Evolutionary conservation across 2,329 filamentous ascomycete genomes (phyloP).

Genomic region (Ophiostoma australiae): DNA sequence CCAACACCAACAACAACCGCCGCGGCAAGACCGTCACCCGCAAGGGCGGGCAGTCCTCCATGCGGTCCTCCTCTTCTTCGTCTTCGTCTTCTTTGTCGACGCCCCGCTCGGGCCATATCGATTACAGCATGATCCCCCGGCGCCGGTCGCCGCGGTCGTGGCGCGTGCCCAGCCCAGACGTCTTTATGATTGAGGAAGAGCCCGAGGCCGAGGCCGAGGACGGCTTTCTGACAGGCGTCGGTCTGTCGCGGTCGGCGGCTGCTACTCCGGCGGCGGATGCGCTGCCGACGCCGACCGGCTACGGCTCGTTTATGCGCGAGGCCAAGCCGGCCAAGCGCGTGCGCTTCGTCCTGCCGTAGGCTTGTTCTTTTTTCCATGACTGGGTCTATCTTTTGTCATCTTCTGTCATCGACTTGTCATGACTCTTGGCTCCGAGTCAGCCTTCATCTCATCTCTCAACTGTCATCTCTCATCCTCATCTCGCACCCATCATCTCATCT

Average conservation of each 20-base stretch:
- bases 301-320: not conserved
- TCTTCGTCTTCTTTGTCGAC: not conserved
- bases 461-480: not conserved
- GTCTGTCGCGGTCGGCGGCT: not conserved
- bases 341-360: conserved; percentile 25
- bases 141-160: conserved; percentile 46
- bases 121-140: conserved; percentile 17
- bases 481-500: not conserved
- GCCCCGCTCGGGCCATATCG: not conserved
- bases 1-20: conserved; percentile 17
- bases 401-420: not conserved
- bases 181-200: conserved; percentile 58
- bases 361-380: too few relatives aligned
- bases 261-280: not conserved
- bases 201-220: conserved; percentile 30
- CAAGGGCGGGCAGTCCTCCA: conserved; percentile 4
- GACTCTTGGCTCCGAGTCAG: not conserved
- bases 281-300: not conserved
- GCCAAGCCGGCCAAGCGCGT: conserved; percentile 31
- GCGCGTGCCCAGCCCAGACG: conserved; percentile 55
- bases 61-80: not conserved
- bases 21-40: conserved; percentile 13
- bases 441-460: not conserved
- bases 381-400: not conserved
- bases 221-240: not conserved